Base-by-base conservation (phyloP, 2,329 filamentous ascomycete genomes). In the Coniochaeta prunicola region DNA sequence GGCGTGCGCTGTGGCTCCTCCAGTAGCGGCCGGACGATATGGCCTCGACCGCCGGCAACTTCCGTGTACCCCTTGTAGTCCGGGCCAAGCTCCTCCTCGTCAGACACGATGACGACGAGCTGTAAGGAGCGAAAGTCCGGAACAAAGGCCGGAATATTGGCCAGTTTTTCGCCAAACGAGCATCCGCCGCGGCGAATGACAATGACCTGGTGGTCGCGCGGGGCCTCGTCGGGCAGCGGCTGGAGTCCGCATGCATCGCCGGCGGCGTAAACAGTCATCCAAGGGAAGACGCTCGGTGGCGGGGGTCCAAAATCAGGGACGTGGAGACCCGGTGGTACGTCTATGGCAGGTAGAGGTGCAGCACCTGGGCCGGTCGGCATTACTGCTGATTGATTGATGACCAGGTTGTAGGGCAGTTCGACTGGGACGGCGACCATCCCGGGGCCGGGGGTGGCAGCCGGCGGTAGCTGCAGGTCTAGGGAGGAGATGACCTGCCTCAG, bases 121-220 rank as follows among this genome's bases (percentile, higher is more conserved):
- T 96, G 90, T 19, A 97, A 76, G 0, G 86, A 80, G 3, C 73
- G 70, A 0, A 77, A 70, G 0, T 79, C 77, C 0, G 89, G 86
- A 1, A 85, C 79, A 69, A 87, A 93, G 10, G 84, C 83, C 0
- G 93, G 92, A n/a, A 97, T 92, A 64, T 91, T 92, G 57, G 82
- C 80, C 0, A 97, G 76, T 71, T 99, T 99, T 30, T 88, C 76
- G 36, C 84, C 87, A 72, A 97, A 97, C 26, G 83, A 88, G 75
- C 94, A 99, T 1, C 85, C 86, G 40, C 94, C 93, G 6, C 94
- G 86, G 30, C 84, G 86, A 66, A 97, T 80, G 56, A 96, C 83
- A 60, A 99, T 86, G 60, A 97, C 78, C 57, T 96, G 87, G 73
- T 96, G 79, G 53, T 77, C 72, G 30, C 77, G 77, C 2, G 80